Evolutionary conservation across 108 stramenopile genomes (phyloP), one percentile per base, ranked within the genome.

Genomic region (Chaetoceros tenuissimus): DNA sequence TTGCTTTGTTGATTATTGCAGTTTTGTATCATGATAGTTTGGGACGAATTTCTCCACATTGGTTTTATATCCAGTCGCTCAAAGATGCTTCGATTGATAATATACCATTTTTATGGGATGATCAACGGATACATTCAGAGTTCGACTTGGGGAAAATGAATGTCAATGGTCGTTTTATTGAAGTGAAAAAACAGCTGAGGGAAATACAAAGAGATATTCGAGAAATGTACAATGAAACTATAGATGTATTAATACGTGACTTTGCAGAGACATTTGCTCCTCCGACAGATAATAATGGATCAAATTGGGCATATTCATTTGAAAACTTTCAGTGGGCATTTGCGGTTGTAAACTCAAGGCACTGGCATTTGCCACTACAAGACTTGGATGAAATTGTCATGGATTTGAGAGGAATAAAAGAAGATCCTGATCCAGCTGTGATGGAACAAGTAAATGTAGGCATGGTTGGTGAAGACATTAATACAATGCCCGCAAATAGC

Each of bases 281-380:
- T 44, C 69, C 63, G 5, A 48, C 48, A 10, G 28, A 56, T 17
- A 23, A 19, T 24, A 40, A 58, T 21, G 66, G 61, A 0, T 34
- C n/a, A 18, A 68, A 68, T 24, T 84, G 79, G 82, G 57, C 64
- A 43, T 87, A 79, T 57, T 90, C 89, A 0, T 80, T 72, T 44
- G 60, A 75, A 44, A 73, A 72, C 2, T 91, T 91, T 56, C 75
- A 79, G 49, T 87, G 89, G 89, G 89, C 89, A 8, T 91, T 87
- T 75, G 84, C 89, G 8, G 57, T 91, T 63, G 78, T 91, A 21
- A 87, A 85, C 57, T 83, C 89, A n/a, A 53, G 89, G 46, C 89
- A 87, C 67, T 86, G 86, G 79, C 75, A 83, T 59, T 59, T 91
- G 23, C 81, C 76, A 17, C 65, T 86, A 55, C 59, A 53, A 60